Conservation (phyloP, 805 yeast species). For the Candida sonorensis region DNA sequence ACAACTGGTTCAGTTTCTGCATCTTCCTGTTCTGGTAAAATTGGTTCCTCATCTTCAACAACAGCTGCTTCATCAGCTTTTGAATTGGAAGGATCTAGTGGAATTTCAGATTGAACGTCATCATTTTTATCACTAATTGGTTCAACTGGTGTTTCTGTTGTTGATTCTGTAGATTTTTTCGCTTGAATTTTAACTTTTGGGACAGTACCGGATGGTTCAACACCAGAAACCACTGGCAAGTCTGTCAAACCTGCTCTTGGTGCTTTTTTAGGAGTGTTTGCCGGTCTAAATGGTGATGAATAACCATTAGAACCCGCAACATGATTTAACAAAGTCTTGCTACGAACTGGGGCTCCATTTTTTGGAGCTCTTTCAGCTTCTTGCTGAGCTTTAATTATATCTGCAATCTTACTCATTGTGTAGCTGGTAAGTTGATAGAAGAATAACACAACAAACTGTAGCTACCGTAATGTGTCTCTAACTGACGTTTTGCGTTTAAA, state of each 20-base stretch:
- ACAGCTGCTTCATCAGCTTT: slow-evolving; percentile 8
- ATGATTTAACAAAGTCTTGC: slow-evolving; percentile 15
- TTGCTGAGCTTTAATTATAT: too few species aligned
- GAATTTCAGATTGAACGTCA: slow-evolving; percentile 11
- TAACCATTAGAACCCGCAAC: slow-evolving; percentile 13
- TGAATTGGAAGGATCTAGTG: slow-evolving; percentile 5
- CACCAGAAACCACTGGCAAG: slow-evolving; percentile 1
- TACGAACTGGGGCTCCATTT: slow-evolving; percentile 6
- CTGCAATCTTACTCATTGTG: too few species aligned
- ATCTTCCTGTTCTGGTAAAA: slow-evolving; percentile 1
- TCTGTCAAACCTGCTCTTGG: slow-evolving; percentile 4
- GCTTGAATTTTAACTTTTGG: too few species aligned
- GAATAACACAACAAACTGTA: too few species aligned
- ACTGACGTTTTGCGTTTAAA: too few species aligned
- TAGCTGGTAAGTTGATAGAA: too few species aligned
- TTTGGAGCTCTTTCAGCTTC: too few species aligned
- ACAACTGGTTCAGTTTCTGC: too few species aligned
- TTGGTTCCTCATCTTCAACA: slow-evolving; percentile 14
- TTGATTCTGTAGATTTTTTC: slow-evolving; percentile 2
- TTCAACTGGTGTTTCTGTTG: slow-evolving; percentile 3
- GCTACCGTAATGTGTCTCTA: too few species aligned
- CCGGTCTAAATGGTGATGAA: slow-evolving; percentile 26
- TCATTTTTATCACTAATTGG: slow-evolving; percentile 3
- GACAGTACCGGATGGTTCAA: too few species aligned
- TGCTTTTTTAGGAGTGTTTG: slow-evolving; percentile 4